phyloP scores from a whole-genome alignment of 192 early-diverging fungal genomes.

The Gigaspora rosea region DNA sequence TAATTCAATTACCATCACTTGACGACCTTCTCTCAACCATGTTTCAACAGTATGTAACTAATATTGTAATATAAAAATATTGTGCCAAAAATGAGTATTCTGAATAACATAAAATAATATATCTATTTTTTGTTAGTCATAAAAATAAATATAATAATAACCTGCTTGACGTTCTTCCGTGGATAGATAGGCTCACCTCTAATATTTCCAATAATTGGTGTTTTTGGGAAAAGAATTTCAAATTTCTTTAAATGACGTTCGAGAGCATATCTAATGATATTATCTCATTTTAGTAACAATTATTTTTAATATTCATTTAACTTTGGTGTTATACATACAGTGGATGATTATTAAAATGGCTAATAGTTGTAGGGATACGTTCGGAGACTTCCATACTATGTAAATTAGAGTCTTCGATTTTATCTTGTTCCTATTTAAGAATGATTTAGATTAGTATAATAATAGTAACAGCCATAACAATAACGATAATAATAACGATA shows the following conservation, averaged over 20 bases:
- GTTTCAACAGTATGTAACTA: constrained; percentile 50
- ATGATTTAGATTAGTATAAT: constrained; percentile 35
- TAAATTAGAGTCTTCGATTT: constrained; percentile 55
- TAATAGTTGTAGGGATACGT: constrained; percentile 75
- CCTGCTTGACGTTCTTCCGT: constrained; percentile 64
- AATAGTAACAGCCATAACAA: neutral
- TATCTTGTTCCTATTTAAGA: constrained; percentile 33
- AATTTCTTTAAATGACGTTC: constrained; percentile 81
- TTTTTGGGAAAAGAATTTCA: constrained; percentile 72
- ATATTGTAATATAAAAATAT: neutral
- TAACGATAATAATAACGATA: neutral
- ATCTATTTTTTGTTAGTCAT: neutral
- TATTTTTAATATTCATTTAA: neutral
- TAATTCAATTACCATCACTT: constrained; percentile 40
- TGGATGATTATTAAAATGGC: constrained; percentile 81
- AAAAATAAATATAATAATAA: neutral
- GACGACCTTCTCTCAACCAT: constrained; percentile 66
- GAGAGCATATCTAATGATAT: constrained; percentile 67
- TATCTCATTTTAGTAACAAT: neutral
- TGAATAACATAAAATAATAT: neutral
- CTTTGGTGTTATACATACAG: constrained; percentile 50
- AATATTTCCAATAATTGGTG: constrained; percentile 73
- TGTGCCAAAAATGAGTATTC: neutral
- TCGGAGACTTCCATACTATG: constrained; percentile 48
- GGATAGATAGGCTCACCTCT: constrained; percentile 82